Evolutionary conservation across 2,329 filamentous ascomycete genomes (phyloP), one percentile per base, ranked within the genome.

Genomic region (Trichothecium sympodiale): DNA sequence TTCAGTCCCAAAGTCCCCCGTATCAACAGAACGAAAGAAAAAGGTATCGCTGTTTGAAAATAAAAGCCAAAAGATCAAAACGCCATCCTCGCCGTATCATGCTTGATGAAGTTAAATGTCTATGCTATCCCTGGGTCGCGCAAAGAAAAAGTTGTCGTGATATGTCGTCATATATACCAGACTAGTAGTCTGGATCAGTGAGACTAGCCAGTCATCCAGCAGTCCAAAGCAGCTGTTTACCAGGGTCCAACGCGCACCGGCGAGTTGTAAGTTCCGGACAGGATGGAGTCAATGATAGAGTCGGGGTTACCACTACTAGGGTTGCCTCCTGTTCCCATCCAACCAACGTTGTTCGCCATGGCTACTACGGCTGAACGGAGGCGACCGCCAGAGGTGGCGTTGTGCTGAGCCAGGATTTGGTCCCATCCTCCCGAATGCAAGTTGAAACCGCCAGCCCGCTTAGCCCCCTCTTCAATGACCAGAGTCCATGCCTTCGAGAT

Each of bases 401-500:
- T 89, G 62, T 98, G 91, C 52, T 85, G 86, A 17, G 77, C 67
- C 31, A 98, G 64, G 48, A 78, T 84, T 56, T 91, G 80, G 50
- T 96, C 89, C 91, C 91, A 98, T 40, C 84, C 84, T 36, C 83
- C 87, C 32, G 86, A 84, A 50, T 94, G 84, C 44, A 98, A 54
- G 45, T 85, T 78, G 49, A 96, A 91, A 25, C 91, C 91, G 18
- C 86, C 88, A 9, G 86, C 89, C 46, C 83, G 75, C 65, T 96
- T 96, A 16, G 83, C 80, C 2, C 87, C 86, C 58, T 98, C 91
- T 41, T 80, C 80, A 46, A 98, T 83, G 34, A 94, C 89, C 46
- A 93, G 59, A 13, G 85, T 80, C 91, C 91, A 98, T 2, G 91
- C 91, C 51, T 82, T 86, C 17, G 85, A 81, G 43, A 98, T 88